Base-by-base conservation (phyloP, 106 monocot genomes). In the Dendrobium officinale region DNA sequence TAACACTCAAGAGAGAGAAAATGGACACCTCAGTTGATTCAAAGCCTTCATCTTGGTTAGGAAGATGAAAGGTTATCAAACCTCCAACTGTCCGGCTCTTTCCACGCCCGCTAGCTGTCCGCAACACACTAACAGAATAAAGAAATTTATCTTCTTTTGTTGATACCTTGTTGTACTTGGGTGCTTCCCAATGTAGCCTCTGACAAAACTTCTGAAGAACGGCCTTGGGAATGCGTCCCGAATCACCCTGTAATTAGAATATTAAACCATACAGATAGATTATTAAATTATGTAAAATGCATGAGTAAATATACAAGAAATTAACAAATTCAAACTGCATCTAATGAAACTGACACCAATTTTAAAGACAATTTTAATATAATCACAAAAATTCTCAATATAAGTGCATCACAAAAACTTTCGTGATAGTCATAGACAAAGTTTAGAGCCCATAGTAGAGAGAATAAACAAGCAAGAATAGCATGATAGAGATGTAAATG, bases 71-170 rank as follows among this genome's bases (percentile, higher is more conserved):
- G 75, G 91, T 86, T 61, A 91, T 86, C 86, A 99, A 84, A 77
- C 99, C 99, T 72, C 99, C 99, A 85, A 90, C 81, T 77, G 91
- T 93, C 29, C 95, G 88, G 81, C 87, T 93, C 80, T 90, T 99
- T 75, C 99, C 98, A 79, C 93, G 85, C 1, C 99, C 99, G 77
- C 79, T 95, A 33, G 95, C 81, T 24, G 84, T 81, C 33, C 94
- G 95, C 51, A 99, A 79, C 68, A 99, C 80, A 74, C 82, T 91
- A 82, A 99, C 95, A 87, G 93, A 66, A 89, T 99, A 95, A 37
- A 86, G 73, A 75, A 88, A 91, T 47, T 88, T 88, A 37, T 83
- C 78, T 78, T 91, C 93, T 75, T 86, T 91, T 80, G 85, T 88
- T 82, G 80, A 85, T 55, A 90, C 51, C 89, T 89, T 95, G 72